phyloP scores from a whole-genome alignment of 2,329 filamentous ascomycete genomes.

The Coleophoma cylindrospora region DNA sequence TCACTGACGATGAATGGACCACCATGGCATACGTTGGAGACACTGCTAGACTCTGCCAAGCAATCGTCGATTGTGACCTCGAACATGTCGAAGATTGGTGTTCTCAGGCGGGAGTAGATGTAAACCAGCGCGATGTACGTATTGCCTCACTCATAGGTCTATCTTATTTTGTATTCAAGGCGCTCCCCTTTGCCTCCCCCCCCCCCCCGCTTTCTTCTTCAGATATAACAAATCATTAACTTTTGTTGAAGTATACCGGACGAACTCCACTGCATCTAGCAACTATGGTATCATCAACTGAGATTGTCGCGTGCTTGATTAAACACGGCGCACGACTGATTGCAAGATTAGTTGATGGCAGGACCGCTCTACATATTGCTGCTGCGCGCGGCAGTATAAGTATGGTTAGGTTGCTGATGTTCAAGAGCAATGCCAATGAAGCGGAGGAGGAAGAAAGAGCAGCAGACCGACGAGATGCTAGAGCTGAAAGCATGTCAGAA shows the following conservation, averaged over 20 bases:
- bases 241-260: slow-evolving; percentile 53
- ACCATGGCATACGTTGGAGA: slow-evolving; percentile 88
- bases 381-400: slow-evolving; percentile 62
- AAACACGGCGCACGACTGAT: slow-evolving; percentile 69
- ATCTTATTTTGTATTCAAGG: too few species aligned
- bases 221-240: too few species aligned
- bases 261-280: slow-evolving; percentile 76
- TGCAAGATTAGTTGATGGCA: slow-evolving; percentile 71
- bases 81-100: slow-evolving; percentile 69
- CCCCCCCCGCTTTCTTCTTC: too few species aligned
- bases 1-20: slow-evolving; percentile 81
- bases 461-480: slow-evolving; percentile 32
- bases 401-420: slow-evolving; percentile 68
- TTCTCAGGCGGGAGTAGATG: slow-evolving; percentile 60
- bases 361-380: slow-evolving; percentile 78
- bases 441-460: slow-evolving; percentile 57
- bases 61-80: slow-evolving; percentile 70
- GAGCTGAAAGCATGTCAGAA: slow-evolving; percentile 26
- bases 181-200: too few species aligned
- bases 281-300: slow-evolving; percentile 59
- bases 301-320: slow-evolving; percentile 67
- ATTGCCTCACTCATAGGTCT: background rate
- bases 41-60: slow-evolving; percentile 71
- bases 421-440: slow-evolving; percentile 71
- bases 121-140: slow-evolving; percentile 59